Base-by-base conservation (phyloP, 495 filamentous ascomycete genomes). In the Lepraria neglecta region DNA sequence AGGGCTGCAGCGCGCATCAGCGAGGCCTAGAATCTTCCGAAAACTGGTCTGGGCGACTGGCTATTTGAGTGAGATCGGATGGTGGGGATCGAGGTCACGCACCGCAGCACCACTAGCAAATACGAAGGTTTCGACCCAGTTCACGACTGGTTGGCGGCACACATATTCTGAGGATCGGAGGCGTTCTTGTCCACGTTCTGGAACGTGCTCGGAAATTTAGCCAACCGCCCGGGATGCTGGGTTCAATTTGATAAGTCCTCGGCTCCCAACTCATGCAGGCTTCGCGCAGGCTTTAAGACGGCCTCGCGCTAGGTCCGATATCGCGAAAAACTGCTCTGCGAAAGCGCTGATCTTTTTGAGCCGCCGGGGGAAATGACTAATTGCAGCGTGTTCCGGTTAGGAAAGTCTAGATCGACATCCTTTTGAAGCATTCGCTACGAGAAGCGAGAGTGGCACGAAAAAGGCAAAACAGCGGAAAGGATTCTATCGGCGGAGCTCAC, bases 121-220 rank as follows among this genome's bases (percentile, higher is more conserved):
- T 24, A 28, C 17, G 3, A 48, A 48, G 46, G 0, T 50, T 50
- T 24, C 35, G 35, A 38, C 35, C 52, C 52, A 28, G 24, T 24
- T 24, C 24, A 24, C 24, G 24, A 24, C 24, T 24, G 35, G 33
- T 42, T 42, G 53, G 53, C 53, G 53, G 53, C 19, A 17, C 19
- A 11, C 4, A 42, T 12, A 17, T 45, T 14, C 21, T 40, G 12
- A 21, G 38, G 15, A 33, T 35, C 10, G 21, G 24, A 60, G 58
- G 46, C 58, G 58, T 52, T 43, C 14, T 59, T 38, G 5, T 7
- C 27, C 46, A 60, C 31, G 58, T 52, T 62, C 60, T 28, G 65
- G 50, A 64, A 54, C 40, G 17, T 53, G 24, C n/a, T 40, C 10
- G n/a, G 24, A 17, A 33, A 17, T 30, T 60, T 55, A 61, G 59